Evolutionary conservation across 257 asterid species (phyloP).

Genomic region (Striga asiatica): DNA sequence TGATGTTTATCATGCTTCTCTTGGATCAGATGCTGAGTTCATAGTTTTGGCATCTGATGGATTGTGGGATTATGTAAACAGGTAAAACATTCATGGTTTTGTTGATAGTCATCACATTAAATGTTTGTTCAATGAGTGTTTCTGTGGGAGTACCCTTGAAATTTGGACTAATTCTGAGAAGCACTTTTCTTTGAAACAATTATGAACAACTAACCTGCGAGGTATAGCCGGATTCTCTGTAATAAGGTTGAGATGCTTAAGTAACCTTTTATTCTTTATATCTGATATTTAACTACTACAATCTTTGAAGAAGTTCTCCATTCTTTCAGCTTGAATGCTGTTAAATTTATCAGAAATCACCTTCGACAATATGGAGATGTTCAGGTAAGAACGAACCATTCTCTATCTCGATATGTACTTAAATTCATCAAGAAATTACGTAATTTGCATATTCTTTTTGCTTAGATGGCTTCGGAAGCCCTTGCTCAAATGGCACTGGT

Average conservation of each 20-base stretch:
- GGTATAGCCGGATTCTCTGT: not conserved
- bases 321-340: constrained; percentile 50
- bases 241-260: not conserved
- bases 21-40: constrained; percentile 73
- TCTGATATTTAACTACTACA: not conserved
- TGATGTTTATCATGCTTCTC: constrained; percentile 61
- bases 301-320: not conserved
- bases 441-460: not conserved
- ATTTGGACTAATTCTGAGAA: not conserved
- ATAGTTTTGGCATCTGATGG: constrained; percentile 86
- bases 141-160: not conserved
- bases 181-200: no score
- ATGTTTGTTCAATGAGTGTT: no score
- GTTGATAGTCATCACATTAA: no score
- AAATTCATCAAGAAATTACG: constrained; percentile 8
- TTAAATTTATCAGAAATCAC: constrained; percentile 61
- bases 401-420: not conserved
- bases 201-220: no score
- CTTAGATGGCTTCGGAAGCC: constrained; percentile 82
- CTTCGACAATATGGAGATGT: constrained; percentile 77
- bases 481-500: constrained; percentile 83
- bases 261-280: constrained; percentile 6
- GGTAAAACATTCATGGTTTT: constrained; percentile 27
- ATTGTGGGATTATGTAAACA: constrained; percentile 85
- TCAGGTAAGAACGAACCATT: constrained; percentile 34